Base-by-base conservation (phyloP, 805 yeast genomes). In the Candida easanensis region DNA sequence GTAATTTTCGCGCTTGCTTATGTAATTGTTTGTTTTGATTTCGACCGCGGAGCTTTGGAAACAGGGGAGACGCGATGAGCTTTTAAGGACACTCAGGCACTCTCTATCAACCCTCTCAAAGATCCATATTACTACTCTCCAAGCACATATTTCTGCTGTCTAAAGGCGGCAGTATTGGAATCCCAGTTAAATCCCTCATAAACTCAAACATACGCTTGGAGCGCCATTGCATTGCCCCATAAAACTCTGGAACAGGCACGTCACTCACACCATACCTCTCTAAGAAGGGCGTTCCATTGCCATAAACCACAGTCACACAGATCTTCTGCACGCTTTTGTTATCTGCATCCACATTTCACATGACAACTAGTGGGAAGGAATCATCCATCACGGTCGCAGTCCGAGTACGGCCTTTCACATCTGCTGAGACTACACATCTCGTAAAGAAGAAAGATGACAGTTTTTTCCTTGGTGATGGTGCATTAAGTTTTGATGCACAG, bases 341-440 rank as follows among this genome's bases (percentile, higher is more conserved):
- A n/a, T n/a, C n/a, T n/a, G n/a, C n/a, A n/a, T n/a, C n/a, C n/a
- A n/a, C n/a, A n/a, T n/a, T n/a, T n/a, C n/a, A n/a, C n/a, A 21
- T n/a, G n/a, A 15, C n/a, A 8, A 4, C 37, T 16, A 11, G 21
- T 4, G 27, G 17, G 28, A 22, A 28, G 10, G 53, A 79, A 56
- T 80, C 90, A 1, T 82, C 90, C 1, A 82, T 84, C 35, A 73
- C 78, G 4, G 93, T 85, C 11, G 83, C 88, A 1, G 90, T 88
- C 2, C 68, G 97, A 34, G 89, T 88, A 7, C 69, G 97, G 44
- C 97, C 97, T 2, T 87, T 88, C 66, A 86, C 91, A 0, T 52
- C 58, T 1, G 44, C 58, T 0, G 96, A 88, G 62, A 54, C 60
- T n/a, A 54, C 67, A 15, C 75, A 71, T 39, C 64, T 82, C 31